Evolutionary conservation across 495 filamentous ascomycete species (phyloP), one percentile per base, ranked within the genome.

Genomic region (Amniculicola lignicola): DNA sequence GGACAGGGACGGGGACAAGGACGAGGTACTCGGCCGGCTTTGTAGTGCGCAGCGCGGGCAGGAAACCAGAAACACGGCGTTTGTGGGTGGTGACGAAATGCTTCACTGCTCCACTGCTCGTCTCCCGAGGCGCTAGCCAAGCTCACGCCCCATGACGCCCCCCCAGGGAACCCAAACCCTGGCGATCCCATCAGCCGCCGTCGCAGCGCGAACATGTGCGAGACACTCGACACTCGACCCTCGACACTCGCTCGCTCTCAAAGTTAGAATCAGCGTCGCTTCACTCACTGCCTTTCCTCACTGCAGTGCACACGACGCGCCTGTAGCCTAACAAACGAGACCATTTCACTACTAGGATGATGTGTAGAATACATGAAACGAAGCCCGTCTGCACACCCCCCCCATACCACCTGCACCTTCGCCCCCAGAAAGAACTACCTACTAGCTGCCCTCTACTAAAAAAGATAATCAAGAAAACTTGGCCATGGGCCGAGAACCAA

Each of bases 321-420:
- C 15, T 11, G 5, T 2, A 29, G 24, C 47, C 31, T n/a, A n/a
- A 64, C 61, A 64, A 60, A 64, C n/a, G 61, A 64, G 60, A 64
- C 46, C 55, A 53, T 47, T 64, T 57, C 41, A 52, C 44, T 59
- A 54, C 54, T 60, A 60, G 56, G 56, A 59, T 60, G 56, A 59
- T 64, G 39, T 60, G 54, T 64, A 64, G 56, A 64, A 60, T 64
- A 64, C 56, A 64, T 51, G 51, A 56, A 54, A 35, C 15, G 51
- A 64, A 59, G 45, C 51, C 51, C 22, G 22, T 31, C 25, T 37
- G 40, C 46, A n/a, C 54, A 40, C 49, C 7, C 10, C 49, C 37
- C 14, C 41, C 12, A 9, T 27, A 21, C 36, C 48, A n/a, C 49
- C 21, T 40, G 23, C 31, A 23, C 5, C 51, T 44, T 22, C 50